Evolutionary conservation across 345 rosid genomes (phyloP), one percentile per base, ranked within the genome.

Genomic region (Corchorus olitorius): DNA sequence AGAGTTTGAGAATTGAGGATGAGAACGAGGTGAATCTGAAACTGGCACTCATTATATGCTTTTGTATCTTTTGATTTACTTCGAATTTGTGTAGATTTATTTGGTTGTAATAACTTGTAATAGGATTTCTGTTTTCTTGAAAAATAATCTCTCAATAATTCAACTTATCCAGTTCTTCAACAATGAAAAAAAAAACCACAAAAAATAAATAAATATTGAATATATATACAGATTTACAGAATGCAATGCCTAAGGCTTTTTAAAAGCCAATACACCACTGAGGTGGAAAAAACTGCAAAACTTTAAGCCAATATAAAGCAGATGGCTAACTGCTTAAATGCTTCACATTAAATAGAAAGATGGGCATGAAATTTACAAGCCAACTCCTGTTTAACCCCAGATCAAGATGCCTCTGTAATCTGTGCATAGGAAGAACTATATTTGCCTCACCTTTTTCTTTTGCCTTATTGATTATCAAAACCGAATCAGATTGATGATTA

Each of bases 51-150:
- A 74, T 56, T 78, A 49, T 72, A 41, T 67, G 76, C 76, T 48
- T 74, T 62, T 64, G n/a, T 64, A 49, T 64, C 72, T 73, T 27
- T 67, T 68, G 49, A 61, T 59, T 71, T 80, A 17, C 66, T 41
- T 59, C 58, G 4, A 34, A 35, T 16, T 64, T 62, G 49, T 48
- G 75, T 67, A 70, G 70, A 56, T 71, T 76, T 55, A 56, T 71
- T 76, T 55, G 56, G 22, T 16, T 9, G 20, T 55, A 54, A 48
- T 27, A 27, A 27, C 34, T 50, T 22, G 43, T 39, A 39, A 39
- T 2, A 39, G 5, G 15, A 37, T n/a, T 80, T 67, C 14, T 10
- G 49, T 46, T 50, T 45, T 60, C 69, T 37, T 68, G 6, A 43
- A 20, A 17, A 27, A 37, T 45, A 33, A 27, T 49, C 17, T 43